Evolutionary conservation across 352 stramenopile genomes (phyloP).

Genomic region (Ophiocytium majus): DNA sequence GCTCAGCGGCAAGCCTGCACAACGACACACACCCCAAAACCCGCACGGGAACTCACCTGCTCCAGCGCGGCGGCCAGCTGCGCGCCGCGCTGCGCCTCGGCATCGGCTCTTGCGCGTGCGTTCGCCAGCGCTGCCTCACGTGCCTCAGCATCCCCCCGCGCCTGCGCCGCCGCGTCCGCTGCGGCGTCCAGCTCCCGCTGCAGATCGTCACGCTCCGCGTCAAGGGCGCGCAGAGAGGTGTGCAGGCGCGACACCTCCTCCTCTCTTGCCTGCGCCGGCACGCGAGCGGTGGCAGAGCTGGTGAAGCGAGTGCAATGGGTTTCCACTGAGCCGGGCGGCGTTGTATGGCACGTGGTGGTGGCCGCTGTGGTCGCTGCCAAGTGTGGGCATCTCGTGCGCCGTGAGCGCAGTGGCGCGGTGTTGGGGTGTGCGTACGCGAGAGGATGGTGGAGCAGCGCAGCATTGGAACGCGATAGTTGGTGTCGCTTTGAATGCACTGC

Average conservation of each 20-base stretch:
- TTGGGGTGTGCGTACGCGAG: no score
- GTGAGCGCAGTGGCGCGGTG: no score
- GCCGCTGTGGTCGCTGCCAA: no score
- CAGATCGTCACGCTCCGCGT: slow-evolving; percentile 38
- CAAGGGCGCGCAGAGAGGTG: slow-evolving; percentile 27
- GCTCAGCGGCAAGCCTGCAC: not conserved
- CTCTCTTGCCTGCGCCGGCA: not conserved
- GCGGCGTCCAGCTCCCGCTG: not conserved
- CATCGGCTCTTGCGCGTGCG: not conserved
- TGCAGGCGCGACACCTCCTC: slow-evolving; percentile 28
- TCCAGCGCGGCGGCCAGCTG: slow-evolving; percentile 3
- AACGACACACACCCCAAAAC: not conserved
- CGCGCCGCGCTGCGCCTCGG: not conserved
- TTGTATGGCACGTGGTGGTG: no score
- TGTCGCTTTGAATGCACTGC: no score
- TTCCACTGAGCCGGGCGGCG: no score
- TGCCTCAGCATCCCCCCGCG: not conserved
- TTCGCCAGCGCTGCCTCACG: not conserved
- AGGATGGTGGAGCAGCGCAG: no score
- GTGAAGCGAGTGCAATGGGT: no score
- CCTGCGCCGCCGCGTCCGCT: not conserved
- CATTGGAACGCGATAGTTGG: no score
- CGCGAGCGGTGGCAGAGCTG: no score
- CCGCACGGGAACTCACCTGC: not conserved
- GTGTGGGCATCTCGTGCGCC: no score